Evolutionary conservation across 2,329 filamentous ascomycete species (phyloP).

Genomic region (Raffaelea arxii): DNA sequence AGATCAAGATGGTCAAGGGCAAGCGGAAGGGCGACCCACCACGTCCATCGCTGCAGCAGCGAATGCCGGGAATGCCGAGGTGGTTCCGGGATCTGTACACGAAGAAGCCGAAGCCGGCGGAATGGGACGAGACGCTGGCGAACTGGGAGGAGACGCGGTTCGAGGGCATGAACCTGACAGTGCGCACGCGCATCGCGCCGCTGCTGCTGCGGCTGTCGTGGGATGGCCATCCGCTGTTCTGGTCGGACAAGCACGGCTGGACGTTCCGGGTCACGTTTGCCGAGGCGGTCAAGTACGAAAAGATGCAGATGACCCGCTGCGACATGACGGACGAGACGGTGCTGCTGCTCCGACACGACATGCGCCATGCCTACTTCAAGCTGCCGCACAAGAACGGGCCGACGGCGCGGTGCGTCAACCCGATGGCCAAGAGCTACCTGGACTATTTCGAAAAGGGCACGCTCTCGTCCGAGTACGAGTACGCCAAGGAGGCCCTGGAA

Average conservation of each 20-base stretch:
- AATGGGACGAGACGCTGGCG: too few species aligned
- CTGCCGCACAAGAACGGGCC: slow-evolving; percentile 94
- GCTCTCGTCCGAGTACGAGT: slow-evolving; percentile 75
- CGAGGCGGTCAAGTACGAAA: slow-evolving; percentile 54
- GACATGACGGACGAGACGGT: slow-evolving; percentile 70
- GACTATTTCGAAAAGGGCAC: slow-evolving; percentile 84
- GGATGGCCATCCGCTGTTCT: slow-evolving; percentile 82
- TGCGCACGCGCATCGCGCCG: slow-evolving; percentile 80
- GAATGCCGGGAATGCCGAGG: slow-evolving; percentile 85
- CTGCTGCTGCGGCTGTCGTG: slow-evolving; percentile 75
- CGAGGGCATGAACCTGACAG: slow-evolving; percentile 64
- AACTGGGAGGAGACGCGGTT: too few species aligned
- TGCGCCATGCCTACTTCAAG: slow-evolving; percentile 68
- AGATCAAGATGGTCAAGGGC: slow-evolving; percentile 81
- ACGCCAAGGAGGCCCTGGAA: slow-evolving; percentile 89
- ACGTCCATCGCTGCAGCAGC: slow-evolving; percentile 71
- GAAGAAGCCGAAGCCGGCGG: too few species aligned
- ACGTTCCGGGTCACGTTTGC: slow-evolving; percentile 66
- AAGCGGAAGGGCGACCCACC: slow-evolving; percentile 79
- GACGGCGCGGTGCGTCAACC: slow-evolving; percentile 70
- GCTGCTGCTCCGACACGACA: slow-evolving; percentile 55
- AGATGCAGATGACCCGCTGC: slow-evolving; percentile 63
- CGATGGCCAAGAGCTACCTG: slow-evolving; percentile 85
- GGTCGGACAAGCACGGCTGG: slow-evolving; percentile 92
- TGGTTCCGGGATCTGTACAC: slow-evolving; percentile 92